A percentile compares a stretch with the other conserved stretches of the same genome.
Conservation (phyloP, 805 yeast species). For the Schizosaccharomyces pombe region ASM294v3 CU329670.1:92501-93000, state of each 20-base stretch:
- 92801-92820: slow-evolving; percentile 6
- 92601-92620: slow-evolving; percentile 8
- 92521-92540: neutral
- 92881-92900: slow-evolving; percentile 7
- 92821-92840: slow-evolving; percentile 6
- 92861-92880: slow-evolving; percentile 8
- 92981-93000: too few relatives aligned
- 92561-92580: neutral
- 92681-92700: slow-evolving; percentile 6
- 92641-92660: slow-evolving; percentile 9
- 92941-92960: neutral
- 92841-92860: slow-evolving; percentile 7
- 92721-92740: slow-evolving; percentile 6
- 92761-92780: slow-evolving; percentile 6
- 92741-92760: slow-evolving; percentile 6
- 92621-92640: slow-evolving; percentile 9
- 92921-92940: slow-evolving; percentile 5
- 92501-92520: too few relatives aligned
- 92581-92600: slow-evolving; percentile 3
- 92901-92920: slow-evolving; percentile 8
- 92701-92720: neutral
- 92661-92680: slow-evolving; percentile 9
- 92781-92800: slow-evolving; percentile 8
- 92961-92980: too few relatives aligned
- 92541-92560: neutral